Base-by-base conservation (phyloP, 768 basidiomycete genomes). In the Trametes maxima region DNA sequence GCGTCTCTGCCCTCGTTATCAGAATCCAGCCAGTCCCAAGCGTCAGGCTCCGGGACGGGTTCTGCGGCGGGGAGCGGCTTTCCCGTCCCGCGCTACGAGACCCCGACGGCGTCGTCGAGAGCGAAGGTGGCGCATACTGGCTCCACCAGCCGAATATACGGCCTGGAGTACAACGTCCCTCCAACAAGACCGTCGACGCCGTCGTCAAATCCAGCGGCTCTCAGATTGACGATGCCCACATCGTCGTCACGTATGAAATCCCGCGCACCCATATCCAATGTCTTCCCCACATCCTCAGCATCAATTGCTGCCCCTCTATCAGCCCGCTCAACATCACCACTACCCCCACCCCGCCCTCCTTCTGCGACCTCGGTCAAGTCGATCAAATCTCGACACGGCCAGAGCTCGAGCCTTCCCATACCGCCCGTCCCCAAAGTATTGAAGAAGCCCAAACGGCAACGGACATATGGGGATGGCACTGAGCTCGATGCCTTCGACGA, bases 401-500 rank as follows among this genome's bases (percentile, higher is more conserved):
- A 73, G 64, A 77, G 69, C 43, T 76, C 73, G 64, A 74, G 78
- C 47, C 76, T 72, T 39, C 78, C 81, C 17, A 47, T 57, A 36
- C 69, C 82, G 2, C 79, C 77, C 36, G 78, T 78, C 22, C 84
- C 89, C 6, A 91, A 87, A 74, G 73, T 92, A 13, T 76, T 94
- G 24, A 84, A 87, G 54, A 80, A 86, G 66, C 92, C 92, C 13
- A 94, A 93, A 74, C 88, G 90, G 40, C 82, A 81, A 63, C 80
- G 85, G 54, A 84, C 84, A 14, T 94, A 88, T 68, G 92, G 92
- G 5, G 90, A 94, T 69, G 95, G 95, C 14, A 94, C 92, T 11
- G 95, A 96, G 72, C 77, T 97, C 54, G 95, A 97, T 68, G 85
- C 74, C 3, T 82, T 97, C 59, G 95, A 95, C 25, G 95, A 97